Evolutionary conservation across 202 grass and related monocot genomes (phyloP), one percentile per base, ranked within the genome.

Genomic region (Zizania palustris): DNA sequence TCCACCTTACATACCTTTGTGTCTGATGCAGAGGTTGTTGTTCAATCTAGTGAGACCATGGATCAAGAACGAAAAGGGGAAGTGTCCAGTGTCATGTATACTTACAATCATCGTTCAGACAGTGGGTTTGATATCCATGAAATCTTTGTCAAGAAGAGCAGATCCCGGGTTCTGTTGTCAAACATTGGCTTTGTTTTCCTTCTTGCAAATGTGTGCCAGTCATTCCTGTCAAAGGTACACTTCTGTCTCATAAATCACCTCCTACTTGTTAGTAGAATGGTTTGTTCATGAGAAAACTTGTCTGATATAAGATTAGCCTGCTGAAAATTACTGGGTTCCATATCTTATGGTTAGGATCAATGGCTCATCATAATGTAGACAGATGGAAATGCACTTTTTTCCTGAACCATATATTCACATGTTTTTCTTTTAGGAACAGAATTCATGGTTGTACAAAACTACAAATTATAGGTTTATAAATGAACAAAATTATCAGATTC

Each of bases 81-180:
- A 70, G 42, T 6, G n/a, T 76, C 60, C 45, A 44, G 38, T 80
- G 71, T 36, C 16, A 8, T 71, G 1, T 81, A 81, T 33, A 88
- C 65, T 20, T 85, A 85, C 51, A 72, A 55, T 22, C 81, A 77
- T 76, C 72, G 38, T 59, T 75, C 16, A 20, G 61, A 71, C 21
- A 89, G 58, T 55, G 77, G 77, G 63, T 57, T 92, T 64, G 85
- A 99, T n/a, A 46, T 87, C 56, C 87, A 99, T n/a, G 87, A 92
- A 51, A 75, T 99, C 50, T 87, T 80, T 66, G 59, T 90, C 16
- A 95, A 87, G 87, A 95, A 75, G 72, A 87, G 85, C 81, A 83
- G 67, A 85, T 14, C 70, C 4, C 73, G 77, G 12, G 72, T 87
- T 70, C 60, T 89, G 4, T 71, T 92, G 40, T 98, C 80, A 0